Evolutionary conservation across 805 yeast genomes (phyloP).

Genomic region (Wickerhamomyces bovis): DNA sequence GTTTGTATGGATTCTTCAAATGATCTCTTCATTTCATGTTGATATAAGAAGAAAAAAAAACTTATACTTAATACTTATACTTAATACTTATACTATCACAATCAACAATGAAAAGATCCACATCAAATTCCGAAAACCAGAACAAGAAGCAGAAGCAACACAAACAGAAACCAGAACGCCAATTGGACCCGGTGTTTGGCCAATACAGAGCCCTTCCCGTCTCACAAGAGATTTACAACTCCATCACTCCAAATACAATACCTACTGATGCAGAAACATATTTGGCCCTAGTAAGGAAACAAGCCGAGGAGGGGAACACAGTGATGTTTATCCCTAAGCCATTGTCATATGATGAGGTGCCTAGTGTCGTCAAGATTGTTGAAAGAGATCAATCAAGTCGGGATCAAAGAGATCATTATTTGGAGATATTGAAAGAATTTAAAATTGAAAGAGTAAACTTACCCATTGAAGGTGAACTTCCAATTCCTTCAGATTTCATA

Average conservation of each 20-base stretch:
- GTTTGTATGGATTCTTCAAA: background rate
- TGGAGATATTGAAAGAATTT: constrained; percentile 4
- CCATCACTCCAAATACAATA: constrained; percentile 11
- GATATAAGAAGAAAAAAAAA: too few species aligned
- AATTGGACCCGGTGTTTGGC: constrained; percentile 4
- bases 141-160: background rate
- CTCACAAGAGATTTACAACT: constrained; percentile 9
- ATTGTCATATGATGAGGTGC: constrained; percentile 5
- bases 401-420: background rate
- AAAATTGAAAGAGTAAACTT: constrained; percentile 4
- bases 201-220: constrained; percentile 23
- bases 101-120: background rate
- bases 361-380: background rate
- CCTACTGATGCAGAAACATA: constrained; percentile 23
- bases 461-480: constrained; percentile 9
- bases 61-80: too few species aligned
- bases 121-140: background rate
- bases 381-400: constrained; percentile 1
- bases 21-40: background rate
- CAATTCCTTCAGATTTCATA: constrained; percentile 13
- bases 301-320: constrained; percentile 13
- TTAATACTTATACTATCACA: too few species aligned
- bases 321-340: constrained; percentile 4
- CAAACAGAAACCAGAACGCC: background rate
- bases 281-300: constrained; percentile 21